A percentile compares a stretch with the other conserved stretches of the same genome.
Evolutionary conservation across 129 eudicot species (phyloP).

Genomic region (Chrysanthemum lavandulifolium): DNA sequence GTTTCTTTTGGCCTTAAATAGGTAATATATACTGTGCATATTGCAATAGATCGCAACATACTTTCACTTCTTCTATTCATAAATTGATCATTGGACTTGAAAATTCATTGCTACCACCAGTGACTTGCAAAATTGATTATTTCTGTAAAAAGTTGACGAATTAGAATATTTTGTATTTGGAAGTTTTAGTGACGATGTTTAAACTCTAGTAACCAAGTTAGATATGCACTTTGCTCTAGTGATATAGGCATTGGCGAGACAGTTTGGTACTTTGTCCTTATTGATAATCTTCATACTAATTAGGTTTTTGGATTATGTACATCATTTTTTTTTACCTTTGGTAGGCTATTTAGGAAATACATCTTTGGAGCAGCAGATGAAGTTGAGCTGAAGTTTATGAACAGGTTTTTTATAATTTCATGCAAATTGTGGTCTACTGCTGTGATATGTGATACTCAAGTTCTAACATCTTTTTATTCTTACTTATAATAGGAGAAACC

Average conservation of each 20-base stretch:
- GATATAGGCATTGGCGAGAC: background rate
- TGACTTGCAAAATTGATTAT: background rate
- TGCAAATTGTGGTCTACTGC: background rate
- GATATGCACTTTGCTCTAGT: constrained; percentile 1
- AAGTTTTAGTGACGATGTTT: background rate
- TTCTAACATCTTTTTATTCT: constrained; percentile 3
- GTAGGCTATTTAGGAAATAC: constrained; percentile 76
- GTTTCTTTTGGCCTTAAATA: no score
- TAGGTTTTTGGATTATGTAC: background rate
- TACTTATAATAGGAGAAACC: constrained; percentile 63
- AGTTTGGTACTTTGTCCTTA: background rate
- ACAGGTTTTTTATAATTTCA: constrained; percentile 51
- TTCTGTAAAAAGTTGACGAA: background rate
- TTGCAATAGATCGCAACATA: background rate
- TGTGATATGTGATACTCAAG: background rate
- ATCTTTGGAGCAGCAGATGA: constrained; percentile 99
- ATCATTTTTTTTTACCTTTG: background rate
- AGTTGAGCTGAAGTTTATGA: constrained; percentile 86
- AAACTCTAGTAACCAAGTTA: background rate
- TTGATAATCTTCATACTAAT: background rate
- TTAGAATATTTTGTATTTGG: background rate
- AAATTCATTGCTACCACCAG: background rate
- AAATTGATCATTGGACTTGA: no score
- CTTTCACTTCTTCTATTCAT: no score
- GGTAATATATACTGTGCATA: no score